A percentile compares a stretch with the other conserved stretches of the same genome.
phyloP scores from a whole-genome alignment of 495 filamentous ascomycete species.

The Xylaria venustula region DNA sequence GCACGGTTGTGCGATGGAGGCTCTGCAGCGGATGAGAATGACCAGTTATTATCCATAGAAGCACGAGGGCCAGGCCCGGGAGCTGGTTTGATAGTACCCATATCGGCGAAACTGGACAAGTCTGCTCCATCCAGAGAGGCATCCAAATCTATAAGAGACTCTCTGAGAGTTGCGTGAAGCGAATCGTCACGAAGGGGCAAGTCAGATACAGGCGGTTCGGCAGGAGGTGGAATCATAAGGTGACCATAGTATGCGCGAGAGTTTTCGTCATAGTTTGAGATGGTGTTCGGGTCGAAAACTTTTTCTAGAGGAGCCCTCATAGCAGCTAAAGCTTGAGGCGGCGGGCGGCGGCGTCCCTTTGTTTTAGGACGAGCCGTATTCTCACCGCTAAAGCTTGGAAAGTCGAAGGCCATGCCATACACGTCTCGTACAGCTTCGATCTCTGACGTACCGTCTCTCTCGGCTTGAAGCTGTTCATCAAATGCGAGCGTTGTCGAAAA shows the following conservation, averaged over 20 bases:
- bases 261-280: constrained; percentile 57
- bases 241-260: constrained; percentile 50
- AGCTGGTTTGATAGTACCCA: constrained; percentile 57
- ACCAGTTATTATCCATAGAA: constrained; percentile 44
- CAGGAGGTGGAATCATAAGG: constrained; percentile 26
- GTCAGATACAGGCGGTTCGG: constrained; percentile 41
- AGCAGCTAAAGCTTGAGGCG: constrained; percentile 46
- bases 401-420: constrained; percentile 49
- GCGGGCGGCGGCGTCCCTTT: constrained; percentile 46
- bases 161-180: constrained; percentile 47
- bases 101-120: constrained; percentile 55
- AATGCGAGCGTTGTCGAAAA: constrained; percentile 88
- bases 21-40: constrained; percentile 35
- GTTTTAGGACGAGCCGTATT: constrained; percentile 42
- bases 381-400: constrained; percentile 37
- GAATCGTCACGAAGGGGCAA: constrained; percentile 55
- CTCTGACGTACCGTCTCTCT: constrained; percentile 29
- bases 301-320: constrained; percentile 50
- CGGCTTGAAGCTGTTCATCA: constrained; percentile 56
- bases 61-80: constrained; percentile 30
- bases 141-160: constrained; percentile 60
- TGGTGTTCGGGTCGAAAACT: constrained; percentile 57
- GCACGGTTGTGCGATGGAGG: constrained; percentile 44
- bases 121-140: constrained; percentile 45
- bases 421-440: constrained; percentile 49